A percentile compares a stretch with the other conserved stretches of the same genome.
Evolutionary conservation across 345 rosid species (phyloP).

Genomic region (Sonneratia alba): DNA sequence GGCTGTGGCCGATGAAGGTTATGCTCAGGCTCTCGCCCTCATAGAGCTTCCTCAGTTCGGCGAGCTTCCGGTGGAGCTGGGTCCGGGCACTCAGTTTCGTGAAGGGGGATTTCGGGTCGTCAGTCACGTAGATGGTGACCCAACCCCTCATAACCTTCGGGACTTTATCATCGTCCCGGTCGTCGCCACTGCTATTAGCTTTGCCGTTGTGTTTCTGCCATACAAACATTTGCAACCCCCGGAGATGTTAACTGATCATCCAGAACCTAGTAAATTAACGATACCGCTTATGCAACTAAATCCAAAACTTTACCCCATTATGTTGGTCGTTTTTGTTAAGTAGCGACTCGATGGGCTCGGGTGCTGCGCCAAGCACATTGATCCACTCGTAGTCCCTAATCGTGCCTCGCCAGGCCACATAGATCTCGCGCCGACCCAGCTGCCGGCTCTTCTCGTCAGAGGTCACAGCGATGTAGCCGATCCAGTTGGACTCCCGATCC

Average conservation of each 20-base stretch:
- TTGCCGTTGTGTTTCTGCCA: background rate
- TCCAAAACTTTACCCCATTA: background rate
- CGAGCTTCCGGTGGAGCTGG: slow-evolving; percentile 45
- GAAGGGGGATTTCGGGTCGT: slow-evolving; percentile 50
- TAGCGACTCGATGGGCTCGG: slow-evolving; percentile 37
- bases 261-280: background rate
- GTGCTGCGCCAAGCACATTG: slow-evolving; percentile 48
- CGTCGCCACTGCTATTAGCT: slow-evolving; percentile 15
- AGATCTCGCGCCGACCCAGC: slow-evolving; percentile 69
- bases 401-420: slow-evolving; percentile 66
- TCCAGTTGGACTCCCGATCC: slow-evolving; percentile 98
- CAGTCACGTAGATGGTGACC: slow-evolving; percentile 61
- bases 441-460: slow-evolving; percentile 36
- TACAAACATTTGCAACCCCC: background rate
- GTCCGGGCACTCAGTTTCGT: slow-evolving; percentile 46
- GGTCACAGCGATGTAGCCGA: slow-evolving; percentile 73
- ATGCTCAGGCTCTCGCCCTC: slow-evolving; percentile 49
- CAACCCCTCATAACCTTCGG: slow-evolving; percentile 79
- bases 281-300: no score
- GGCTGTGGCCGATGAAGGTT: slow-evolving; percentile 65
- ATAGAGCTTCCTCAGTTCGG: slow-evolving; percentile 39
- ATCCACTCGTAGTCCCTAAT: slow-evolving; percentile 82
- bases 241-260: background rate
- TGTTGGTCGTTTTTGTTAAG: slow-evolving; percentile 12
- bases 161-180: slow-evolving; percentile 28